Evolutionary conservation across 2,329 filamentous ascomycete genomes (phyloP), one percentile per base, ranked within the genome.

Genomic region (Phialocephala subalpina): DNA sequence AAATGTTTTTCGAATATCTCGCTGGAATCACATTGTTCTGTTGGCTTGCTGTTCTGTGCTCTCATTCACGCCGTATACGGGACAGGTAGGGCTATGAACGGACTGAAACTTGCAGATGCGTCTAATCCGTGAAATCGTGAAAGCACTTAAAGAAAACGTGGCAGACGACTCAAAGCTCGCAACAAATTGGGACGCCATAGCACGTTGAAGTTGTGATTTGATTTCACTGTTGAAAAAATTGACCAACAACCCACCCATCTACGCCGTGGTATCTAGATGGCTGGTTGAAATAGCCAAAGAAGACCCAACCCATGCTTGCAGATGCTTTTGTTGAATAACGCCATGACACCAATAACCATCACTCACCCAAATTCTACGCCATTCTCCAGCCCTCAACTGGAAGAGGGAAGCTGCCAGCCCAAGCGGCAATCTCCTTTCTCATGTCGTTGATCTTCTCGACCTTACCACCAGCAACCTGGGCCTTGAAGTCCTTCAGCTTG

Each of bases 401-500:
- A 69, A 99, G 91, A 77, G 96, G 96, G 92, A 97, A 99, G 73
- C 87, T 88, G 78, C 86, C 87, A 78, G 92, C 93, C 95, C 95
- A 99, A 58, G 83, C 82, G 56, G 93, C 85, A 79, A 99, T 94
- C 87, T 98, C 95, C 84, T 93, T 91, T 84, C 90, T 92, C 79
- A 97, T 86, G 73, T 86, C 87, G 79, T 92, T 90, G 82, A 99
- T 95, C 84, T 94, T 92, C 68, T 87, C 81, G 58, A 97, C 86
- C 77, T 91, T 87, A 70, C 93, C 94, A 73, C 86, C 83, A 65
- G 92, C 88, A 69, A 97, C 93, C 87, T 93, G 95, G 79, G 89
- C 90, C 87, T 95, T 97, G 91, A 99, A 98, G 86, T 99, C 96
- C 90, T 98, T 98, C 81, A 97, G 92, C 90, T 97, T 97, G 90